A percentile compares a stretch with the other conserved stretches of the same genome.
phyloP scores from a whole-genome alignment of 2,329 filamentous ascomycete species.

The Aspergillus quadricinctus region DNA sequence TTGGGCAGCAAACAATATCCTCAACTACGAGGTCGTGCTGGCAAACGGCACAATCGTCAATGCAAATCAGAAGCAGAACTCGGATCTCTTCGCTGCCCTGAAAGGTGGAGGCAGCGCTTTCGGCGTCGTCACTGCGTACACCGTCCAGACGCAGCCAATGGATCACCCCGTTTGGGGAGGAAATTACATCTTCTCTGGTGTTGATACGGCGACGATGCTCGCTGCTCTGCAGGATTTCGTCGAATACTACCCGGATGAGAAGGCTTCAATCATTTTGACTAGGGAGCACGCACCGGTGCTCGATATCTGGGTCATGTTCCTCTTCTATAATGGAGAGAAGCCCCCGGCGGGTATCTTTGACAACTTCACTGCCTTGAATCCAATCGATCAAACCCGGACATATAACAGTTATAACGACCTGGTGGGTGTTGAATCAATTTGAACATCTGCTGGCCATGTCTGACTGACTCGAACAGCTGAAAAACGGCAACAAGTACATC shows the following conservation, averaged over 20 bases:
- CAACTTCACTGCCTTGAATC: background rate
- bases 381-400: background rate
- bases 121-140: background rate
- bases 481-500: background rate
- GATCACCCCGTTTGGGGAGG: background rate
- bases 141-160: background rate
- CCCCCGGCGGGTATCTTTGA: background rate
- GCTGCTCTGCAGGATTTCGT: background rate
- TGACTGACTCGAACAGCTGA: background rate
- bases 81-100: background rate
- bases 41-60: background rate
- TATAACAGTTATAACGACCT: background rate
- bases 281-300: background rate
- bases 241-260: background rate
- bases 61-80: background rate
- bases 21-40: background rate
- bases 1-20: background rate
- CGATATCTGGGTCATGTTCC: background rate
- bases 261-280: background rate
- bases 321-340: background rate
- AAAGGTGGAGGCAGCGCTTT: background rate
- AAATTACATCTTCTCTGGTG: background rate
- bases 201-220: background rate
- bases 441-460: background rate
- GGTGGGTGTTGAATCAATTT: background rate